Evolutionary conservation across 352 stramenopile genomes (phyloP).

Genomic region (Elongisporangium anandrum): DNA sequence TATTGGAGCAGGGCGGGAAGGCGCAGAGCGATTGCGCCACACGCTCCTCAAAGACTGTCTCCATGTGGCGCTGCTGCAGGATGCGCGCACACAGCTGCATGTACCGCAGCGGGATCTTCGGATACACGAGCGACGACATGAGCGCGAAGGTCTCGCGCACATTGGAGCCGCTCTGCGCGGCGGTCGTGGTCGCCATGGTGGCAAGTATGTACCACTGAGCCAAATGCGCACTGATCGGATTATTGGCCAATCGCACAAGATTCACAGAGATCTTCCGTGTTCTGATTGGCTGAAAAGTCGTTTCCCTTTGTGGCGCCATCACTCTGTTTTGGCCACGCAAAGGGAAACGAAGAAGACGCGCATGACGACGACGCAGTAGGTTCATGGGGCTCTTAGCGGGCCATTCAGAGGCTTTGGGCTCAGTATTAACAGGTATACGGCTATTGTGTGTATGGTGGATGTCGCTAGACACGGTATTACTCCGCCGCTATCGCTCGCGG

Average conservation of each 20-base stretch:
- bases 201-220: not conserved
- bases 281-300: not conserved
- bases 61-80: constrained; percentile 73
- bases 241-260: not conserved
- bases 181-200: constrained; percentile 3
- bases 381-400: not conserved
- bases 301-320: not conserved
- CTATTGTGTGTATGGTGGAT: not conserved
- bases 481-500: constrained; percentile 67
- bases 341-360: not conserved
- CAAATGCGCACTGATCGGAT: not conserved
- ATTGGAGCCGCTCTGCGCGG: constrained; percentile 36
- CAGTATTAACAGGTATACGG: not conserved
- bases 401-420: not conserved
- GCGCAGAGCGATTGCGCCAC: constrained; percentile 60
- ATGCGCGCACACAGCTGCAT: constrained; percentile 62
- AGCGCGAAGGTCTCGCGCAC: constrained; percentile 76
- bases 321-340: not conserved
- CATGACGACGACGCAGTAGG: not conserved
- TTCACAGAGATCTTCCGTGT: not conserved
- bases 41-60: constrained; percentile 82
- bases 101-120: constrained; percentile 55
- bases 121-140: constrained; percentile 74
- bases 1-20: constrained; percentile 65
- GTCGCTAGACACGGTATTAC: constrained; percentile 25